Percentiles rank a stretch among this genome's conserved stretches.
These are phyloP conservation scores for Tritrichomonas musculus DNA, from an alignment of 208 protist species.

Conservation along the genomic window DNA sequence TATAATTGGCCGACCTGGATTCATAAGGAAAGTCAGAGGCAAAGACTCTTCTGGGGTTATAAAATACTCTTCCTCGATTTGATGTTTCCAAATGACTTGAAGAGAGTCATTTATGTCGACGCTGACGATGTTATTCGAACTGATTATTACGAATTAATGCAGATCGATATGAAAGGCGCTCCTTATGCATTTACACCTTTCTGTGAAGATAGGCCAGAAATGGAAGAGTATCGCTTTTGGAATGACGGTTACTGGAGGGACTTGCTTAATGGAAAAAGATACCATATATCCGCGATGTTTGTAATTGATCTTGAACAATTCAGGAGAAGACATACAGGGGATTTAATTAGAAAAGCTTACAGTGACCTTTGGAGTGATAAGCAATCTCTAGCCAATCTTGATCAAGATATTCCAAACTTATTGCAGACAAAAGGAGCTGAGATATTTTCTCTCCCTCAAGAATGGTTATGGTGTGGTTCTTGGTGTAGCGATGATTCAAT, in stretches of 20 bases:
- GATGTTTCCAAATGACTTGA: conserved; percentile 85
- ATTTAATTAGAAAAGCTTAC: conserved; percentile 51
- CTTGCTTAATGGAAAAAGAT: conserved; percentile 44
- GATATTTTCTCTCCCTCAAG: conserved; percentile 57
- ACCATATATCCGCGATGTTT: conserved; percentile 59
- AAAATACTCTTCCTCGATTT: conserved; percentile 99
- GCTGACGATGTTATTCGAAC: conserved; percentile 80
- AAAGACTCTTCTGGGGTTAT: conserved; percentile 96
- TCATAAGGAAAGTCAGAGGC: conserved; percentile 82
- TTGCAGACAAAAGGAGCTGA: conserved; percentile 48
- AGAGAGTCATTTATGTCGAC: conserved; percentile 94
- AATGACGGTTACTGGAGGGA: conserved; percentile 42
- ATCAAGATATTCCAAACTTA: conserved; percentile 61
- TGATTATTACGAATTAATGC: conserved; percentile 81
- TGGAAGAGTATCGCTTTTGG: conserved; percentile 66
- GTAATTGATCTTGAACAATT: conserved; percentile 56
- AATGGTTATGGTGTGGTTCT: conserved; percentile 62
- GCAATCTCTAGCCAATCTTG: conserved; percentile 47
- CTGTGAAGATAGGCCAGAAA: conserved; percentile 79
- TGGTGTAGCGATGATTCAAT: conserved; percentile 52
- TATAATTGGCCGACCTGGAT: conserved; percentile 97
- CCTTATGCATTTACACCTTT: conserved; percentile 91
- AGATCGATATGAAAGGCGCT: conserved; percentile 79
- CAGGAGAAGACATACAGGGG: conserved; percentile 42
- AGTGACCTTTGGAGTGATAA: conserved; percentile 48